Base-by-base conservation (phyloP, 2,329 filamentous ascomycete species). In the Phialophora macrospora region DNA sequence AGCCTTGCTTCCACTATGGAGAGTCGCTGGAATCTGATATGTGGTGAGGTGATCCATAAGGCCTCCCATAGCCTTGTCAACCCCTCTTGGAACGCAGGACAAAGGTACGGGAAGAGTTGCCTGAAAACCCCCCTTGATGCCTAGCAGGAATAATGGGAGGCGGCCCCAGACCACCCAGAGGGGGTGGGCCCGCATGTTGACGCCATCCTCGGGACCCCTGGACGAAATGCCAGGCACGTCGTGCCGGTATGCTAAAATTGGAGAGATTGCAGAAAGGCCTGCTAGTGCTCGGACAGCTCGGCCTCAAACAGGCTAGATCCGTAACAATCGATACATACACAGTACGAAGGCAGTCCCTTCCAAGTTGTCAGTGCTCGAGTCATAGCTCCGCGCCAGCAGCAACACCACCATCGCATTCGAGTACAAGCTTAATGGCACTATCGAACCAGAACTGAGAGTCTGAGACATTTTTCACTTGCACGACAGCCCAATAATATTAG, bases 211-310 rank as follows among this genome's bases (percentile, higher is more conserved):
- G 12, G 14, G 2, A 9, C 17, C 11, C 24, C 48, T 28, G 24
- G 48, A 26, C n/a, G n/a, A 12, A 12, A 24, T 9, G 9, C 30
- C n/a, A 32, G 32, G 17, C 11, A 44, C 34, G 5, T 11, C 4
- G 24, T 26, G 22, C 30, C 4, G 3, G n/a, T 20, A 14, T 30
- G 28, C 60, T 57, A 63, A 57, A 62, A 62, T 38, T 62, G 60
- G 60, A 30, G 22, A 34, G 26, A 55, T n/a, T 41, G 55, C 55
- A 20, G 20, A 3, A 9, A 24, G 38, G 48, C 59, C 46, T 61
- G 49, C 61, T 63, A 63, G 61, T 46, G 54, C 32, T 63, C 61
- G 61, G 61, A 63, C 28, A n/a, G 11, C n/a, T 8, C 4, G 12
- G 30, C 0, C 58, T 44, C n/a, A 12, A 24, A 41, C 24, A n/a